Evolutionary conservation across 2,329 filamentous ascomycete genomes (phyloP).

Genomic region (Penicillium sp.): DNA sequence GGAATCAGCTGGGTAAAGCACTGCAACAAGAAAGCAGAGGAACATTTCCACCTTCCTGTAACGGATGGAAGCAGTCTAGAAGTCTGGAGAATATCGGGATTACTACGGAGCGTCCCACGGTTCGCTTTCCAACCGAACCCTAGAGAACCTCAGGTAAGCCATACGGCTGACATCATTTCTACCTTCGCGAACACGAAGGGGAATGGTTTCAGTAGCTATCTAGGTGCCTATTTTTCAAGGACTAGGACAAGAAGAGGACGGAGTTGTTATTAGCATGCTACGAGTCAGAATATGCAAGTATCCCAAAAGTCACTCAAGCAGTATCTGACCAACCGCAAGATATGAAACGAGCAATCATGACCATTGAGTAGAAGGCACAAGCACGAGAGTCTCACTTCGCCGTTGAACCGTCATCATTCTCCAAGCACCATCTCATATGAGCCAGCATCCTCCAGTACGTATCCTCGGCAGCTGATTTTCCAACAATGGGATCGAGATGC

Average conservation of each 20-base stretch:
- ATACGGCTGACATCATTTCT: neutral
- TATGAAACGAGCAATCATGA: neutral
- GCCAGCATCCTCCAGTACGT: neutral
- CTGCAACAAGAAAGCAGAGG: no score
- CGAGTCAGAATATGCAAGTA: neutral
- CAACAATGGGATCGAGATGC: neutral
- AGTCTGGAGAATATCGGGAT: neutral
- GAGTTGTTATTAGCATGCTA: neutral
- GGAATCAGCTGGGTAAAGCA: neutral
- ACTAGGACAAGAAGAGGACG: no score
- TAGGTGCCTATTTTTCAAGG: no score
- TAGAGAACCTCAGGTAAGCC: no score
- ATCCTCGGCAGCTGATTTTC: neutral
- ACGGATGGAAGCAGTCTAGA: neutral
- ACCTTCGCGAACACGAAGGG: no score
- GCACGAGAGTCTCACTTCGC: neutral
- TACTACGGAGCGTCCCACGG: neutral
- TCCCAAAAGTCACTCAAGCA: neutral
- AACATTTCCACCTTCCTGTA: slow-evolving; percentile 3
- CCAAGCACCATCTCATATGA: neutral
- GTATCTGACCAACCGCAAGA: neutral
- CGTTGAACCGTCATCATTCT: neutral
- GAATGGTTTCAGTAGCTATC: no score
- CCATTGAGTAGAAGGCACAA: neutral
- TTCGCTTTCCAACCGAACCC: neutral